These are phyloP conservation scores for Fusarium pseudocircinatum DNA, from an alignment of 2,329 filamentous ascomycete species.

Conservation along the genomic window DNA sequence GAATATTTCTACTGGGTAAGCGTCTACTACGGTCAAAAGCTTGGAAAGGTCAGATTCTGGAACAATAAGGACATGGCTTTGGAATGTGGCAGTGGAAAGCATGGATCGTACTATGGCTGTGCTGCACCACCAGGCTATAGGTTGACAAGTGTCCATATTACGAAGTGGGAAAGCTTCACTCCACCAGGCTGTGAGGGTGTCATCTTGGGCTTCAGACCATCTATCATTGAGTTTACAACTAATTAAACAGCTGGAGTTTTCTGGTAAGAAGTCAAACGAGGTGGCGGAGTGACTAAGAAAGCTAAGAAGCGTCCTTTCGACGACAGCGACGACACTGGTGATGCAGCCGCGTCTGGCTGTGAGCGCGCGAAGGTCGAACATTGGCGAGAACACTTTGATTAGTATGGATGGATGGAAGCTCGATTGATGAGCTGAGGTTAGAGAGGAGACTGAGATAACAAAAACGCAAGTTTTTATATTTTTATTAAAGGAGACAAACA, in stretches of 20 bases:
- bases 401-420: neutral
- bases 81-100: neutral
- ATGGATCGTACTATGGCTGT: neutral
- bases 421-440: neutral
- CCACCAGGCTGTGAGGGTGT: neutral
- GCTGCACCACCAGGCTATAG: neutral
- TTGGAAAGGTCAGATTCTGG: neutral
- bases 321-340: too few relatives aligned
- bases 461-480: neutral
- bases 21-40: neutral
- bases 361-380: accelerated
- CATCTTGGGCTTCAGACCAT: neutral
- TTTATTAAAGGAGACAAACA: too few relatives aligned
- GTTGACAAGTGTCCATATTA: neutral
- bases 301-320: neutral
- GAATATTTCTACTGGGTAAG: neutral
- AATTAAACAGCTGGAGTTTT: accelerated
- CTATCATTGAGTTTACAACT: neutral
- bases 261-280: too few relatives aligned
- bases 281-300: too few relatives aligned
- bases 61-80: neutral
- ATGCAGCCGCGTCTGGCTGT: neutral
- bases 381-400: neutral
- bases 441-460: accelerated
- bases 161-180: neutral